These are phyloP conservation scores for Coniosporium apollinis DNA, from an alignment of 495 filamentous ascomycete species.

Conservation along the genomic window DNA sequence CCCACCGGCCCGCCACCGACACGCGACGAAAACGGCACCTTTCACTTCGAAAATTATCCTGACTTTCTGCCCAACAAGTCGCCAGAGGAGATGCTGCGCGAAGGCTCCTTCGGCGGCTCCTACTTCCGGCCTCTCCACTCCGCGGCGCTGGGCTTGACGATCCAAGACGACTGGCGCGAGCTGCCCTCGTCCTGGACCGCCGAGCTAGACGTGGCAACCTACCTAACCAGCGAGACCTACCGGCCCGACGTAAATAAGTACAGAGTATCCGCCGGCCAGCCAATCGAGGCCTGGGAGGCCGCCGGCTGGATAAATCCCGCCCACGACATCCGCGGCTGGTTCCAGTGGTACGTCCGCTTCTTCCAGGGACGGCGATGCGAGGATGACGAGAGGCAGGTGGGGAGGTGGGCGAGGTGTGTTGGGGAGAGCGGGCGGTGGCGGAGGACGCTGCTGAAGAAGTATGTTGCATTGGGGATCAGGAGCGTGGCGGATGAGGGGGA, in stretches of 20 bases:
- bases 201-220: slow-evolving; percentile 21
- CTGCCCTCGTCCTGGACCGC: slow-evolving; percentile 25
- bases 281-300: slow-evolving; percentile 34
- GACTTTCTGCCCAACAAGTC: slow-evolving; percentile 32
- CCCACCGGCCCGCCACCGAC: slow-evolving; percentile 19
- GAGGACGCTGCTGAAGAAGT: slow-evolving; percentile 29
- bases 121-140: slow-evolving; percentile 31
- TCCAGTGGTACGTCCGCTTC: slow-evolving; percentile 36
- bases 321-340: slow-evolving; percentile 32
- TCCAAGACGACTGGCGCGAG: slow-evolving; percentile 27
- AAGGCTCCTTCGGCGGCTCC: slow-evolving; percentile 31
- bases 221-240: slow-evolving; percentile 22
- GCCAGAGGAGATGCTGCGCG: slow-evolving; percentile 29
- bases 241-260: slow-evolving; percentile 31
- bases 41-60: slow-evolving; percentile 27
- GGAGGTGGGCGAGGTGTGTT: slow-evolving; percentile 30
- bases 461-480: slow-evolving; percentile 24
- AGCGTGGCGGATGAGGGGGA: slow-evolving; percentile 31
- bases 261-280: slow-evolving; percentile 30
- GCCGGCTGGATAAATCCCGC: slow-evolving; percentile 31
- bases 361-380: slow-evolving; percentile 30
- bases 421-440: slow-evolving; percentile 31
- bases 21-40: slow-evolving; percentile 22
- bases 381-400: slow-evolving; percentile 32
- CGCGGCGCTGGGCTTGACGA: slow-evolving; percentile 20